Evolutionary conservation across 2,329 filamentous ascomycete genomes (phyloP).

Genomic region (Xylariaceae sp.): DNA sequence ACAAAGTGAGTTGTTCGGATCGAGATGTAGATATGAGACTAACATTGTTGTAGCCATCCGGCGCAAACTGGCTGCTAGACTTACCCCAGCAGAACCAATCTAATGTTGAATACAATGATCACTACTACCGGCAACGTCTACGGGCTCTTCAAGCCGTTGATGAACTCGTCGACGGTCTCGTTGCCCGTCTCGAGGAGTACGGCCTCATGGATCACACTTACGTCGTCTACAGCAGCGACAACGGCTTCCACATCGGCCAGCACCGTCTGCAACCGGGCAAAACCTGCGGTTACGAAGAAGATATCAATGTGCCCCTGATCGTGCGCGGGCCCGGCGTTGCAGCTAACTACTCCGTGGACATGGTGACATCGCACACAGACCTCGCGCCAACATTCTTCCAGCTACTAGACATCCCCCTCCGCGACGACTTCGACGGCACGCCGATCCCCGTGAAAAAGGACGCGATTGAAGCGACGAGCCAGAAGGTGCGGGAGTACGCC

Average conservation of each 20-base stretch:
- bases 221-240: conserved; percentile 54
- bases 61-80: conserved; percentile 43
- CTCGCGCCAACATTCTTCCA: conserved; percentile 51
- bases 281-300: conserved; percentile 52
- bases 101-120: conserved; percentile 43
- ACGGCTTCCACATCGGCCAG: conserved; percentile 54
- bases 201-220: conserved; percentile 59
- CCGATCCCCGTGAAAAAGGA: conserved; percentile 40
- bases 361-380: conserved; percentile 52
- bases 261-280: conserved; percentile 55
- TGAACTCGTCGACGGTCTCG: conserved; percentile 43
- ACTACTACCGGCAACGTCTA: conserved; percentile 48
- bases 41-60: conserved; percentile 12
- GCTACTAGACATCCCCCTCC: conserved; percentile 35
- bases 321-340: conserved; percentile 54
- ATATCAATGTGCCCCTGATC: conserved; percentile 55
- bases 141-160: conserved; percentile 50
- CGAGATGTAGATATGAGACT: not conserved
- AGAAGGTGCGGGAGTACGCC: conserved; percentile 40
- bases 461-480: conserved; percentile 16
- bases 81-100: conserved; percentile 39
- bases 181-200: conserved; percentile 41
- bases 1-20: conserved; percentile 36
- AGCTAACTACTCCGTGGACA: conserved; percentile 35
- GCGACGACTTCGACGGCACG: conserved; percentile 47